Base-by-base conservation (phyloP, 2,329 filamentous ascomycete species). In the Colletotrichum aenigma region DNA sequence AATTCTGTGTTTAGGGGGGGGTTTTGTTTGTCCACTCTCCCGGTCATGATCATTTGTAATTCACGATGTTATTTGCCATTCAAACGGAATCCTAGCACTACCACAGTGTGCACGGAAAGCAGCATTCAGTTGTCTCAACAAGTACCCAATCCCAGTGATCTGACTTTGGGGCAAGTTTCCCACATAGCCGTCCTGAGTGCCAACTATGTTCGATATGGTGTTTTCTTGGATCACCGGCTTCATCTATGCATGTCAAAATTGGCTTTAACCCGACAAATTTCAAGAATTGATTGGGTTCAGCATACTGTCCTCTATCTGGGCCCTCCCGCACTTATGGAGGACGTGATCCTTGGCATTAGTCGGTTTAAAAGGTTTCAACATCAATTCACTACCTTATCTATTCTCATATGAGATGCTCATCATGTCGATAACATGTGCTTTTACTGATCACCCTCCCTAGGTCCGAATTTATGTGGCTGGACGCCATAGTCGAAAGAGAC, bases 191-290 rank as follows among this genome's bases (percentile, higher is more conserved):
- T 13, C 43, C 43, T 48, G 10, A 48, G 10, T 48, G 43, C 43
- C 12, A 4, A 21, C 12, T 21, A 0, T 9, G 43, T 21, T 52
- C n/a, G 12, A 52, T 13, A 3, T 7, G 0, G 6, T 21, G 10
- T 52, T 21, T 21, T 52, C 3, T 7, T 52, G 10, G n/a, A 52
- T 2, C n/a, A 21, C 16, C 1, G 38, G 9, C 38, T 48, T 1
- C 0, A 48, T 48, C 8, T n/a, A 4, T 13, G 43, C 18, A 48
- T 21, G 10, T 1, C 43, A 6, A 52, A 21, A 52, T 7, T 4
- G 10, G 43, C n/a, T 52, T 3, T 13, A 12, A 52, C n/a, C n/a
- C 6, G 10, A 52, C 6, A 2, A 12, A n/a, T 7, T 10, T 4
- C 13, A 21, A 52, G 18, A 52, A 21, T 52, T 48, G 18, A 6